Evolutionary conservation across 2,329 filamentous ascomycete genomes (phyloP).

Genomic region (Talaromyces sp.): DNA sequence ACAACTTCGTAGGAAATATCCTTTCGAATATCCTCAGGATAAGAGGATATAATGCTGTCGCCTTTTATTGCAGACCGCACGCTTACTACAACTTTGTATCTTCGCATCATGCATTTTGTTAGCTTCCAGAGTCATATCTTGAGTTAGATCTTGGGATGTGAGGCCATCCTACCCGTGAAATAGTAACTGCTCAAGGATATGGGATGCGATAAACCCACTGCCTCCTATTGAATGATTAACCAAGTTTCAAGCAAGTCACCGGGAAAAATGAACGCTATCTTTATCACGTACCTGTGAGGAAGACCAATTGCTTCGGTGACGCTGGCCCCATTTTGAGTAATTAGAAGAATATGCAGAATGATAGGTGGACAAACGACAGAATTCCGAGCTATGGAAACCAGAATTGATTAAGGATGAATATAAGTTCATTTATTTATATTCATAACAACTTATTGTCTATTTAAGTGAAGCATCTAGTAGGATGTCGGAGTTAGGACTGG

Average conservation of each 20-base stretch:
- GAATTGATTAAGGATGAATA: background rate
- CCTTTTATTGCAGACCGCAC: slow-evolving; percentile 20
- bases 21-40: slow-evolving; percentile 14
- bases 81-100: slow-evolving; percentile 18
- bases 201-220: slow-evolving; percentile 58
- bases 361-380: background rate
- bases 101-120: background rate
- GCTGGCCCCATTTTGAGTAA: background rate
- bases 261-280: background rate
- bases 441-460: background rate
- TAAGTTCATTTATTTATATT: background rate
- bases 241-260: background rate
- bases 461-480: background rate
- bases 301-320: background rate
- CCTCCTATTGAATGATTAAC: slow-evolving; percentile 35
- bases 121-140: background rate
- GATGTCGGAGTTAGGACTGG: background rate
- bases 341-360: background rate
- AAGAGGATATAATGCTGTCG: slow-evolving; percentile 17
- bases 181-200: slow-evolving; percentile 56
- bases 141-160: background rate
- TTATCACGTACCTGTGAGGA: background rate
- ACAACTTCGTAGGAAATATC: slow-evolving; percentile 24
- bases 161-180: background rate
- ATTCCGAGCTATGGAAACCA: background rate